Percentiles rank a stretch among this genome's conserved stretches.
Conservation (phyloP, 202 grass and related monocot genomes). For the Zizania palustris region DNA sequence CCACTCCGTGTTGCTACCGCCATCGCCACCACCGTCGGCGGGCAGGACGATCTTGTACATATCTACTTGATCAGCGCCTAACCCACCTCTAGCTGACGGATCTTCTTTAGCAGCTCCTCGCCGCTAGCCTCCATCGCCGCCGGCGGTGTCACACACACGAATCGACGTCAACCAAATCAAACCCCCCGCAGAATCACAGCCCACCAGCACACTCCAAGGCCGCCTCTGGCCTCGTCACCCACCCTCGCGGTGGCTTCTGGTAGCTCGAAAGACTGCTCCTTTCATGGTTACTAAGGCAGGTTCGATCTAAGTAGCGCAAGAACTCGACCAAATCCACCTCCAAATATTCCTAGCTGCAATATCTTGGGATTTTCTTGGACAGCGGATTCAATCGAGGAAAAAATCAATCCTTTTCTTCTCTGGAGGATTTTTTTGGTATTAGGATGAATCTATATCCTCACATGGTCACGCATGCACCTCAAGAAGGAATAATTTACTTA, state of each 20-base stretch:
- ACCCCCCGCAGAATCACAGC: conserved; percentile 16
- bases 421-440: conserved; percentile 40
- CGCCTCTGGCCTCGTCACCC: neutral
- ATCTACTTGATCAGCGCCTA: conserved; percentile 76
- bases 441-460: conserved; percentile 46
- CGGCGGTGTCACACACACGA: conserved; percentile 2
- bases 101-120: conserved; percentile 85
- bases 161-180: conserved; percentile 12
- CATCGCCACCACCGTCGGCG: too few relatives aligned
- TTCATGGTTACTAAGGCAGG: conserved; percentile 35
- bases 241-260: too few relatives aligned
- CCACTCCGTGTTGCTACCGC: conserved; percentile 20
- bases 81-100: conserved; percentile 68
- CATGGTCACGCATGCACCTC: conserved; percentile 41
- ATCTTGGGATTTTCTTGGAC: neutral
- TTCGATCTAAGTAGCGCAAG: conserved; percentile 37
- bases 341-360: conserved; percentile 21
- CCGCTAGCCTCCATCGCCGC: conserved; percentile 56
- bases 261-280: conserved; percentile 53
- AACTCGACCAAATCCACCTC: conserved; percentile 24
- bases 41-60: conserved; percentile 65
- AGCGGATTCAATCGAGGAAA: conserved; percentile 34
- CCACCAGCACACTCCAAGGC: conserved; percentile 23
- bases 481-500: conserved; percentile 27
- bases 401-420: conserved; percentile 31